Evolutionary conservation across 495 filamentous ascomycete species (phyloP), one percentile per base, ranked within the genome.

Genomic region (Penicillium bialowiezense): DNA sequence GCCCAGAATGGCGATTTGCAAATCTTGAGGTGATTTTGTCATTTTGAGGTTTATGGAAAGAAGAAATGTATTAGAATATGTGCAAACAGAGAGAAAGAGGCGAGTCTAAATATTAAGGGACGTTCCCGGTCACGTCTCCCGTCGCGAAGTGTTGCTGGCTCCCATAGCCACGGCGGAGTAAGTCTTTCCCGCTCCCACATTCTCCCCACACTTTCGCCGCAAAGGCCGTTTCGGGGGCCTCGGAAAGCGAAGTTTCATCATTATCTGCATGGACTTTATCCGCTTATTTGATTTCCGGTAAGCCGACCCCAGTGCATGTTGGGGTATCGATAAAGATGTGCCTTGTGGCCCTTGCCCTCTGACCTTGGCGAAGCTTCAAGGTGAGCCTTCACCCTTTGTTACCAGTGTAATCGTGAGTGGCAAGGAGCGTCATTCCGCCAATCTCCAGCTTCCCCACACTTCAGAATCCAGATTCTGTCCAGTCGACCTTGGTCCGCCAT

Each of bases 1-100:
- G 55, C 71, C 71, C 47, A 73, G 47, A 57, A 75, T 72, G 64
- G 69, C 70, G 51, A 75, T 63, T 42, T 63, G 60, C 19, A 75
- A 55, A 55, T 73, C 69, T 47, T 72, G 63, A n/a, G 65, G 65
- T 23, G 62, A 47, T 52, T 60, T 49, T 0, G 60, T 44, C 64
- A 69, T 68, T 45, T 42, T 51, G 57, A 41, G 46, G 44, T 36
- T 56, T 35, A 44, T 40, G 19, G 24, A 8, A 39, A 33, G 20
- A 19, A 13, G 20, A n/a, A n/a, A n/a, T n/a, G n/a, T n/a, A 31
- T 19, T 1, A 34, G 37, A 18, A 41, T 21, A 41, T 31, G 13
- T n/a, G 13, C 15, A 41, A 38, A 1, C 13, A 44, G 33, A 43
- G 15, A 43, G 18, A 4, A 42, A 37, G 20, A 47, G 13, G 13